A percentile compares a stretch with the other conserved stretches of the same genome.
These are phyloP conservation scores for Patellaria atrata DNA, from an alignment of 495 filamentous ascomycete genomes.

Conservation along the genomic window DNA sequence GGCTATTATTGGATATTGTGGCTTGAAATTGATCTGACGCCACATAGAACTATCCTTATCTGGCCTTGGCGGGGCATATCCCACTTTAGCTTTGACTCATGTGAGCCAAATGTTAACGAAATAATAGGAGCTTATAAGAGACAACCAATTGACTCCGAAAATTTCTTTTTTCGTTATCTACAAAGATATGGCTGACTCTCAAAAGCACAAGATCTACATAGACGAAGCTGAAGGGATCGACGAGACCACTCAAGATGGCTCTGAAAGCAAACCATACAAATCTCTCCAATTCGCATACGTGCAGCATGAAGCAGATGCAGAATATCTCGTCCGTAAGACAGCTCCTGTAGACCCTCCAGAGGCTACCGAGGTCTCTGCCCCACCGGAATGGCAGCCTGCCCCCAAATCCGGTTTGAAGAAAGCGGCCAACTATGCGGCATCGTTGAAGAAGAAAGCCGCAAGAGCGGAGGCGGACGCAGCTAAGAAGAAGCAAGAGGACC, in stretches of 20 bases:
- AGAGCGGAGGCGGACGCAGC: slow-evolving; percentile 39
- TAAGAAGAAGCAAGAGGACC: slow-evolving; percentile 57
- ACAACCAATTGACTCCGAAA: no score
- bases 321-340: slow-evolving; percentile 57
- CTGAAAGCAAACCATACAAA: slow-evolving; percentile 64
- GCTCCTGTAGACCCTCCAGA: slow-evolving; percentile 48
- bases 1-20: no score
- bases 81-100: no score
- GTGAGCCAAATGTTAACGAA: no score
- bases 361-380: slow-evolving; percentile 40
- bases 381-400: slow-evolving; percentile 61
- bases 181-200: no score
- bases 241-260: slow-evolving; percentile 49
- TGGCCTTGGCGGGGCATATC: no score
- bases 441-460: slow-evolving; percentile 34
- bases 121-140: no score
- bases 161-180: no score
- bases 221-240: slow-evolving; percentile 68
- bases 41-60: no score
- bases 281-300: slow-evolving; percentile 62
- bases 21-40: no score
- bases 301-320: slow-evolving; percentile 44
- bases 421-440: slow-evolving; percentile 52
- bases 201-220: no score
- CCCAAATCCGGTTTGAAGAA: slow-evolving; percentile 78